These are phyloP conservation scores for Pseudohyphozyma bogoriensis DNA, from an alignment of 768 basidiomycete genomes.

Conservation along the genomic window DNA sequence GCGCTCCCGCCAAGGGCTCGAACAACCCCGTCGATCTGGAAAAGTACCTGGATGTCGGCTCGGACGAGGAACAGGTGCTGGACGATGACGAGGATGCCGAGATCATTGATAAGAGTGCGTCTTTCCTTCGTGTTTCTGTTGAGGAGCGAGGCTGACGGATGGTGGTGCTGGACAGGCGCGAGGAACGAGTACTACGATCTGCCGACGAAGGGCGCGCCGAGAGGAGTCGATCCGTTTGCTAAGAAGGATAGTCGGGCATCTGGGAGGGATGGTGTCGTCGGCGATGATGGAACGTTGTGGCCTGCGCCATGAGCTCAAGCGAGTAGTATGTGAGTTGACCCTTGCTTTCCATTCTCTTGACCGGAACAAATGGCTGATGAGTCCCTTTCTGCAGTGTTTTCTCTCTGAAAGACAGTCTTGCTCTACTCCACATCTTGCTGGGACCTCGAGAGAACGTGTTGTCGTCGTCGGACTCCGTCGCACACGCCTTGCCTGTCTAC, in stretches of 20 bases:
- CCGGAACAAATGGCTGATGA: no score
- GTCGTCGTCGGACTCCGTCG: no score
- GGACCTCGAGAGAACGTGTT: no score
- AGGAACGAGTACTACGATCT: slow-evolving; percentile 25
- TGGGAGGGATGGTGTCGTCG: background rate
- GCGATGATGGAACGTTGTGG: slow-evolving; percentile 23
- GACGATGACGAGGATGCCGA: slow-evolving; percentile 20
- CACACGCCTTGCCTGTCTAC: no score
- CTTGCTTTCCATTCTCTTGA: no score
- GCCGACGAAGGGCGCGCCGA: slow-evolving; percentile 5
- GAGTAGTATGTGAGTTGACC: no score
- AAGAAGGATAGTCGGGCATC: background rate
- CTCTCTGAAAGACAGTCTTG: no score
- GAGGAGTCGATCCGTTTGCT: background rate
- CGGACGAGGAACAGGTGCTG: slow-evolving; percentile 24
- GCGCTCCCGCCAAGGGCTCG: background rate
- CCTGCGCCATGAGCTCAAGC: slow-evolving; percentile 20
- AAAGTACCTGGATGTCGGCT: slow-evolving; percentile 20
- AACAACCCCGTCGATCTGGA: slow-evolving; percentile 14
- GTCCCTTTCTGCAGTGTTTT: no score
- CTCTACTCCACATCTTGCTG: no score
- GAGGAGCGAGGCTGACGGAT: background rate
- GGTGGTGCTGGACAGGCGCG: slow-evolving; percentile 8
- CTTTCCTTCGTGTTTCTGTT: background rate
- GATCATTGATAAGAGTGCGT: slow-evolving; percentile 25